phyloP scores from a whole-genome alignment of 371 early-diverging fungal genomes.

The Lichtheimia ornata region DNA sequence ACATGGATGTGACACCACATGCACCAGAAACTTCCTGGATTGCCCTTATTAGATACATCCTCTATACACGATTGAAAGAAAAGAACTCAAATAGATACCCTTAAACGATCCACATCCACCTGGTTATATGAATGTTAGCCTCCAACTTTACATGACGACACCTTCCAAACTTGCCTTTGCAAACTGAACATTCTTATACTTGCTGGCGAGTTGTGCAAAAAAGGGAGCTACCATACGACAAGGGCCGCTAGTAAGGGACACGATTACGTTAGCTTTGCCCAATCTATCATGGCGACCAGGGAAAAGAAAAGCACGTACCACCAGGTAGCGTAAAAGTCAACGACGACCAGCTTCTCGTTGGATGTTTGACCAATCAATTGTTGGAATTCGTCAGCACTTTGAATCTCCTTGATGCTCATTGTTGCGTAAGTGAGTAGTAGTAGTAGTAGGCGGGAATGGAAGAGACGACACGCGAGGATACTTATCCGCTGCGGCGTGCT shows the following conservation, averaged over 20 bases:
- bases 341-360: constrained; percentile 46
- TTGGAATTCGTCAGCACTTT: constrained; percentile 34
- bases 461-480: constrained; percentile 1
- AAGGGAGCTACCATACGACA: constrained; percentile 64
- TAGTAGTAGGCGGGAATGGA: not conserved
- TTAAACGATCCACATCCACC: constrained; percentile 61
- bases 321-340: constrained; percentile 61
- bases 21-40: constrained; percentile 27
- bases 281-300: not conserved
- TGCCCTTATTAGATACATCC: not conserved
- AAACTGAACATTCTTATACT: constrained; percentile 56
- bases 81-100: constrained; percentile 16
- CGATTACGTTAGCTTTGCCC: not conserved
- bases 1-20: constrained; percentile 32
- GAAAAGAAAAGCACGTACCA: constrained; percentile 32
- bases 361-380: constrained; percentile 24
- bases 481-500: not conserved
- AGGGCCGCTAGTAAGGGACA: constrained; percentile 42
- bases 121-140: constrained; percentile 14
- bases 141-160: too few relatives aligned
- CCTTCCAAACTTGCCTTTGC: constrained; percentile 43
- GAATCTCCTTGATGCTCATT: constrained; percentile 13
- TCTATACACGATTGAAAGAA: too few relatives aligned
- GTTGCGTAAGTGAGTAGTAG: not conserved
- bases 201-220: constrained; percentile 52